phyloP scores from a whole-genome alignment of 805 yeast species.

The Yamadazyma scolyti region DNA sequence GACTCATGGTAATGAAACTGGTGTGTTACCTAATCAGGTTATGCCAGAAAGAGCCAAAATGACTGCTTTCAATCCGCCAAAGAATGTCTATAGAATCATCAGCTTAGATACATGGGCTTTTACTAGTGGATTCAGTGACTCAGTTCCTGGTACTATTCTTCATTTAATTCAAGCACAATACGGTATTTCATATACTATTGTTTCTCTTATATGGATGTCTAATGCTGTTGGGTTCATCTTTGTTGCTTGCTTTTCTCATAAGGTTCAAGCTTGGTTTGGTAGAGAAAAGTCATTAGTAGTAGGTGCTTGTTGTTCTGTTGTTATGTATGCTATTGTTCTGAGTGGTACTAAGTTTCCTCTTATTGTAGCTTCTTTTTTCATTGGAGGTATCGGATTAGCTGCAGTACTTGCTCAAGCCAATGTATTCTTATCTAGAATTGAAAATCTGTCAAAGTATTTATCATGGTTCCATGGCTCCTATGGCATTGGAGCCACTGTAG shows the following conservation, averaged over 20 bases:
- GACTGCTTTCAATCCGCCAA: conserved; percentile 41
- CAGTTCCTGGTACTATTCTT: conserved; percentile 59
- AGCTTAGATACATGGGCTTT: conserved; percentile 40
- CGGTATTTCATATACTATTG: conserved; percentile 46
- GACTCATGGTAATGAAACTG: too few relatives aligned
- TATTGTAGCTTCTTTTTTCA: conserved; percentile 46
- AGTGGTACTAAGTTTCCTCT: conserved; percentile 49
- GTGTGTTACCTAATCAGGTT: conserved; percentile 2
- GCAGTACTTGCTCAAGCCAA: conserved; percentile 47
- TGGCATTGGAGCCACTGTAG: conserved; percentile 68
- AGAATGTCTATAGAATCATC: conserved; percentile 39
- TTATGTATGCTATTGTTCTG: conserved; percentile 44
- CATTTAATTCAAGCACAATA: conserved; percentile 52
- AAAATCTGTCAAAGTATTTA: conserved; percentile 53
- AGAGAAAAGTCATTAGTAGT: conserved; percentile 34
- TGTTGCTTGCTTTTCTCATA: conserved; percentile 48
- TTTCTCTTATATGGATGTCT: conserved; percentile 55
- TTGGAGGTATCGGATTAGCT: conserved; percentile 60
- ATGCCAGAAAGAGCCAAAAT: conserved; percentile 18
- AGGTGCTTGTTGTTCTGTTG: conserved; percentile 31
- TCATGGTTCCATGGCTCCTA: conserved; percentile 66
- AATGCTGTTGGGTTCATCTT: conserved; percentile 54
- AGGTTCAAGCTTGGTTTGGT: conserved; percentile 39
- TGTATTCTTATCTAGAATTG: conserved; percentile 47
- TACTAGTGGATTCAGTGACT: conserved; percentile 47